Conservation (phyloP, 179 eudicot genomes). For the Amaranthus tricolor region DNA sequence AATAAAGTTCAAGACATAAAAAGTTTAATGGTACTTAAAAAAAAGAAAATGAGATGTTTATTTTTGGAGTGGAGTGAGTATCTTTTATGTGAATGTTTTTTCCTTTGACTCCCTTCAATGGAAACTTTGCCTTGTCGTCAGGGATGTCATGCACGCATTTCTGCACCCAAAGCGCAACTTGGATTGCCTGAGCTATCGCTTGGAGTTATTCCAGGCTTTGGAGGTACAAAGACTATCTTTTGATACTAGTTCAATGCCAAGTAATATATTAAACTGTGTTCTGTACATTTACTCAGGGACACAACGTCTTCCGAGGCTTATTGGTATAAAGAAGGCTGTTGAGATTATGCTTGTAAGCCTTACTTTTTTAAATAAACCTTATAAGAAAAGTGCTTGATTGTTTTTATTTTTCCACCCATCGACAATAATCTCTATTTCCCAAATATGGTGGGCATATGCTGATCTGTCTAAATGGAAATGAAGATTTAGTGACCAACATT, state of each 20-base stretch:
- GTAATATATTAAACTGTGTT: slow-evolving; percentile 2
- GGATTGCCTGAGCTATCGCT: slow-evolving; percentile 85
- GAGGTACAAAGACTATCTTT: slow-evolving; percentile 41
- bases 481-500: background rate
- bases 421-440: background rate
- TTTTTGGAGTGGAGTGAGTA: background rate
- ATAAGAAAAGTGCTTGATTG: background rate
- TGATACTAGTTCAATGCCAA: background rate
- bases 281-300: slow-evolving; percentile 53
- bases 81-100: background rate
- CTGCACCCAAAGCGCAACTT: slow-evolving; percentile 73
- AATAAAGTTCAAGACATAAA: background rate
- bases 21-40: background rate
- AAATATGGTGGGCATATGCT: background rate
- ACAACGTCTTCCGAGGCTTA: slow-evolving; percentile 91
- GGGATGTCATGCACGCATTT: slow-evolving; percentile 88
- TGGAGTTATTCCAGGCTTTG: slow-evolving; percentile 86
- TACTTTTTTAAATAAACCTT: background rate
- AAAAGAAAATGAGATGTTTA: background rate
- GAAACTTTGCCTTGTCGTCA: slow-evolving; percentile 28
- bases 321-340: slow-evolving; percentile 67
- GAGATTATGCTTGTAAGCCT: slow-evolving; percentile 76
- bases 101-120: background rate
- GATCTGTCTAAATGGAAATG: background rate
- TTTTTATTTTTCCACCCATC: background rate